Evolutionary conservation across 768 basidiomycete species (phyloP).

Genomic region (Boletus huronensis): DNA sequence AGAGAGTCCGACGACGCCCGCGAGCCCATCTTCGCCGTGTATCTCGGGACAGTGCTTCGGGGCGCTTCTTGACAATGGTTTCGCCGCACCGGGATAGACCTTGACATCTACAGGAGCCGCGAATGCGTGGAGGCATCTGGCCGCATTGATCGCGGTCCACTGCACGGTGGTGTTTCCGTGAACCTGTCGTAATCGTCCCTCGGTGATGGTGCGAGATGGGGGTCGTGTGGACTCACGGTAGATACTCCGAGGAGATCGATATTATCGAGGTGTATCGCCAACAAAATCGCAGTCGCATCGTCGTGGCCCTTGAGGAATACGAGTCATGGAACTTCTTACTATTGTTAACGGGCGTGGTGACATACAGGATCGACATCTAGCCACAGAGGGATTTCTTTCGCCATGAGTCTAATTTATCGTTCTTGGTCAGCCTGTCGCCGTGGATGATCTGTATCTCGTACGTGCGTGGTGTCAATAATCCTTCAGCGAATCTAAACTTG

Average conservation of each 20-base stretch:
- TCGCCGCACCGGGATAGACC: conserved; percentile 66
- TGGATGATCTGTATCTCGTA: not conserved
- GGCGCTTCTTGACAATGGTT: conserved; percentile 58
- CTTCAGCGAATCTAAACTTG: not conserved
- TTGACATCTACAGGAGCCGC: conserved; percentile 54
- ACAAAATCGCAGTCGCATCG: conserved; percentile 79
- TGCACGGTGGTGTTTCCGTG: conserved; percentile 74
- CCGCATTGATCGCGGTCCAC: conserved; percentile 68
- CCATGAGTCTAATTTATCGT: not conserved
- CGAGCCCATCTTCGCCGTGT: conserved; percentile 80
- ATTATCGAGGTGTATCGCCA: conserved; percentile 64
- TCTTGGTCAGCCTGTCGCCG: not conserved
- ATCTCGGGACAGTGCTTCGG: conserved; percentile 70
- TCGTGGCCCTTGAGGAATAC: conserved; percentile 67
- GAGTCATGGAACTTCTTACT: not conserved
- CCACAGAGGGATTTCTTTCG: conserved; percentile 41
- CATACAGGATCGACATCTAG: conserved; percentile 65
- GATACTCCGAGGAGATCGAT: conserved; percentile 79
- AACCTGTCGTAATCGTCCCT: conserved; percentile 43
- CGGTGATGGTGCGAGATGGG: not conserved
- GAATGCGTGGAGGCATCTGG: conserved; percentile 72
- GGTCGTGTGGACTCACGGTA: conserved; percentile 47
- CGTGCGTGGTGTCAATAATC: not conserved
- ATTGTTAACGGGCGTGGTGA: not conserved
- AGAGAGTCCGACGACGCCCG: conserved; percentile 78